These are phyloP conservation scores for Botrytis medusae DNA, from an alignment of 2,329 filamentous ascomycete species.

Conservation along the genomic window DNA sequence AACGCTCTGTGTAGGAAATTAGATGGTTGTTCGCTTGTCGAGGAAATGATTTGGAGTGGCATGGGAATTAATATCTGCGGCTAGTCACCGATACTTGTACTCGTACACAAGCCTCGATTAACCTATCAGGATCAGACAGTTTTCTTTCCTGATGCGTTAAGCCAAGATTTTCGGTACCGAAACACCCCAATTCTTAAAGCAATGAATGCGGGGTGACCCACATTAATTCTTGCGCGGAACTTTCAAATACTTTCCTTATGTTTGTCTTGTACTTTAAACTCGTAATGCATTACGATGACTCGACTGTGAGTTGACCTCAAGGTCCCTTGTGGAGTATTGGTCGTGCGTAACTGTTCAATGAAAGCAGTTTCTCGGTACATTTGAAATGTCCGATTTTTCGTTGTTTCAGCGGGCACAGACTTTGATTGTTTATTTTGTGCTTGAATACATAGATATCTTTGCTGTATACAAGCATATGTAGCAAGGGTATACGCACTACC, in stretches of 20 bases:
- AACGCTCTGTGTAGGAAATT: background rate
- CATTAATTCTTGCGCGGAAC: background rate
- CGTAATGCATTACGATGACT: constrained; percentile 5
- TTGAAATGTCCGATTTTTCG: background rate
- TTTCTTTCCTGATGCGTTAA: background rate
- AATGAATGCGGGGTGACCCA: background rate
- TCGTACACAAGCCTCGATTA: background rate
- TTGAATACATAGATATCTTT: background rate
- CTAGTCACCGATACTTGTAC: background rate
- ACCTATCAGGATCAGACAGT: background rate
- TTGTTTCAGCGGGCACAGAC: background rate
- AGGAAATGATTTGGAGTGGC: background rate
- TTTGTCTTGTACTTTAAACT: background rate
- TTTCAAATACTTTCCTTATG: background rate
- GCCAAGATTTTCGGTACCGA: constrained; percentile 1
- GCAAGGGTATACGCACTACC: background rate
- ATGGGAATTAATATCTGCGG: background rate
- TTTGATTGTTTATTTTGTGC: background rate
- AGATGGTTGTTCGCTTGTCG: background rate
- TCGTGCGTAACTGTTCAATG: background rate
- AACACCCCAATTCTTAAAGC: background rate
- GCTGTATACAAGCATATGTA: background rate
- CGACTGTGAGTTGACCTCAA: background rate
- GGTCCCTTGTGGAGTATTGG: background rate
- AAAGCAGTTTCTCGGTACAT: background rate